Base-by-base conservation (phyloP, 2,329 filamentous ascomycete genomes). In the Lachnum nothofagi region DNA sequence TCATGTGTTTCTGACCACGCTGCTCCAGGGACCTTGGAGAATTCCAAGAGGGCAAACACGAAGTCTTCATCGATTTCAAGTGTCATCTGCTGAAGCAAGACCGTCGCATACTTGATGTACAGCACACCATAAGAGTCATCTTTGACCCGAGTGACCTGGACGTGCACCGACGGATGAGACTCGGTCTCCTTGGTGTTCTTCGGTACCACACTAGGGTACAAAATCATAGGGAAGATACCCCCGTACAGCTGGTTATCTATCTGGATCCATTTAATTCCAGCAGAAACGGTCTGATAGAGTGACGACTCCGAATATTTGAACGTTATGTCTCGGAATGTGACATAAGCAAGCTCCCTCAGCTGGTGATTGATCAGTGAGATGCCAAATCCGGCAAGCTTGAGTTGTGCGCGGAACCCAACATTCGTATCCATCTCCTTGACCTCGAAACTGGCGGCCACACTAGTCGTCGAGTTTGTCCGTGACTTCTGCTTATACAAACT, bases 241-340 rank as follows among this genome's bases (percentile, higher is more conserved):
- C 94, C 94, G 63, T 98, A 98, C 12, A 98, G 80, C 68, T 98
- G 93, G 61, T 98, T 98, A 69, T 98, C 93, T 60, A 98, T 88
- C 68, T 98, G 93, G 23, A 98, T 93, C 94, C 94, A 98, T 68
- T 98, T 97, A 65, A 97, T 85, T 0, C 89, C 88, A 43, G 93
- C 75, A 41, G 88, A 91, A 53, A 96, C 70, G 0, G 90, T 97
- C 68, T 98, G 93, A 64, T 95, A 95, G 14, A 96, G 74, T 16
- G 83, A 80, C n/a, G 93, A 97, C 63, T 98, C 93, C 48, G 83
- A 89, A 68, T 93, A 95, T 53, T 91, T 90, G 55, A 98, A 71
- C 60, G 93, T 85, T 22, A 97, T 87, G 54, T 95, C 91, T 43
- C 91, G 80, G 69, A 96, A 85, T 0, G 93, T 98, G 60, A 97